Evolutionary conservation across 1,284 basidiomycete species (phyloP).

Genomic region (Heliocybe sulcata): DNA sequence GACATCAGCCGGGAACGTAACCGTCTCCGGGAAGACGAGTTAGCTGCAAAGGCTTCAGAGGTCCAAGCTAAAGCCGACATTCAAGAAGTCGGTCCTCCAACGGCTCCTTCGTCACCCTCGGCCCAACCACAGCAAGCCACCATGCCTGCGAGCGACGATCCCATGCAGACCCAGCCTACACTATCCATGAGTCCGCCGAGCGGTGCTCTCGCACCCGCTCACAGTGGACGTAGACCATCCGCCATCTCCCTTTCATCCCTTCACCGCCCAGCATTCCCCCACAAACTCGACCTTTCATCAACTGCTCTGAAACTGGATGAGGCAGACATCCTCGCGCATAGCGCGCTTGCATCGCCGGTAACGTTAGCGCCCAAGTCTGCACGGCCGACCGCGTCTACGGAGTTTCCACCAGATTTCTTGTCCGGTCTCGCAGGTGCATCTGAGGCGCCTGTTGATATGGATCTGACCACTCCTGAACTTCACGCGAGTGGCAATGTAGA

Average conservation of each 20-base stretch:
- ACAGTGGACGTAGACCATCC: constrained; percentile 48
- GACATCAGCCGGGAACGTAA: constrained; percentile 56
- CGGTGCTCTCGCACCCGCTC: constrained; percentile 10
- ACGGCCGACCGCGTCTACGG: constrained; percentile 42
- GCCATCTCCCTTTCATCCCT: constrained; percentile 72
- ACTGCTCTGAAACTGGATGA: constrained; percentile 61
- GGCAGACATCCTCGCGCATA: constrained; percentile 42
- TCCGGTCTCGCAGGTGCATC: constrained; percentile 37
- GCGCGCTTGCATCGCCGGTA: constrained; percentile 60
- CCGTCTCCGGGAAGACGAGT: constrained; percentile 22
- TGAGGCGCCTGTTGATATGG: constrained; percentile 31
- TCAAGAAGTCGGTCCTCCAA: constrained; percentile 14
- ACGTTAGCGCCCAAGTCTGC: constrained; percentile 74
- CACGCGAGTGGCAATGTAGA: constrained; percentile 19
- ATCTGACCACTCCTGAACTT: constrained; percentile 26
- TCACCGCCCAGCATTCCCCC: constrained; percentile 58
- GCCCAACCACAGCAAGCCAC: constrained; percentile 12
- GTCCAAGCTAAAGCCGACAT: constrained; percentile 36
- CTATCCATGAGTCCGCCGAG: constrained; percentile 17
- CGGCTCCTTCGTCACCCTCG: background rate
- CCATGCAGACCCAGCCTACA: constrained; percentile 9
- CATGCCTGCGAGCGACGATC: constrained; percentile 11
- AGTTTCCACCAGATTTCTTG: constrained; percentile 52
- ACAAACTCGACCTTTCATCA: constrained; percentile 68
- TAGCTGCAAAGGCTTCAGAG: constrained; percentile 6